Evolutionary conservation across 2,329 filamentous ascomycete genomes (phyloP), one percentile per base, ranked within the genome.

Genomic region (Fusarium hostae): DNA sequence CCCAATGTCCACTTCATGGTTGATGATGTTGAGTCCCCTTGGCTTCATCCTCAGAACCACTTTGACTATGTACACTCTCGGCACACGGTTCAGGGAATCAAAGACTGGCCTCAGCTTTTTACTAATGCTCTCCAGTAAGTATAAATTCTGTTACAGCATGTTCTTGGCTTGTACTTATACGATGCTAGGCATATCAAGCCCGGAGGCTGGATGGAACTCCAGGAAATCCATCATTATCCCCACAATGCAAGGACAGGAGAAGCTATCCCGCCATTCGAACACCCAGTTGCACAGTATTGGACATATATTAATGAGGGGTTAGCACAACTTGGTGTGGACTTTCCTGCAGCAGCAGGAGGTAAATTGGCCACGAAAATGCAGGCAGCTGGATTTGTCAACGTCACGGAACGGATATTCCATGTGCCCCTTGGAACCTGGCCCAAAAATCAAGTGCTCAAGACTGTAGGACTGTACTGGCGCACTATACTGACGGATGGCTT

Each of bases 21-120:
- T 15, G 88, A 90, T 63, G 88, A 90, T 68, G 82, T 86, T 30
- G 88, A 90, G 77, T 84, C 83, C 61, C 82, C 83, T 8, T 90
- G 88, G 88, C 77, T 88, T 20, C 84, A 88, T 66, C 84, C 85
- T 9, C 75, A 77, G 7, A 84, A 88, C 65, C 83, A 86, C 56
- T 90, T 89, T 59, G 88, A 91, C 76, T 89, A 89, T 64, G 84
- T 91, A 37, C 88, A 90, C 75, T 84, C 86, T n/a, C 83, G 89
- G 6, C 85, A 88, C 61, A 86, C 87, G 3, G 85, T 87, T 18
- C 84, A 86, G 81, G 86, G 85, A 4, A 86, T 90, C 63, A 85
- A 83, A 52, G 83, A 90, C 73, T 90, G 88, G 87, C 82, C 82
- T 4, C 81, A 75, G 18, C 76, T 90, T 1, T 82, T 89, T 63